Evolutionary conservation across 2,329 filamentous ascomycete genomes (phyloP).

Genomic region (Graphilbum ipis-grandicollis): DNA sequence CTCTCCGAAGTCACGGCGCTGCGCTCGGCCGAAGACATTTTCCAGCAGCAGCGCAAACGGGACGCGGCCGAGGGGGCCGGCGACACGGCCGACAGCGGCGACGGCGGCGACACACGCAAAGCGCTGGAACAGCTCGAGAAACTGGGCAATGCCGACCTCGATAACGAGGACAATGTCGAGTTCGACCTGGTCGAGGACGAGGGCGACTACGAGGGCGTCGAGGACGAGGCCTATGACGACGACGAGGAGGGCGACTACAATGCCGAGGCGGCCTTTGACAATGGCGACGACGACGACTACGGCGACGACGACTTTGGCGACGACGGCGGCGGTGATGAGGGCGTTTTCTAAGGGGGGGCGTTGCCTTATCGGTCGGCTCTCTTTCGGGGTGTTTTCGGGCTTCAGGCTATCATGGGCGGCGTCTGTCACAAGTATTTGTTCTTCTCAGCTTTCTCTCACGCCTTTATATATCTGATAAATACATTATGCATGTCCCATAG

Average conservation of each 20-base stretch:
- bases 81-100: constrained; percentile 10
- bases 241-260: constrained; percentile 44
- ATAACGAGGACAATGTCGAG: constrained; percentile 18
- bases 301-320: constrained; percentile 31
- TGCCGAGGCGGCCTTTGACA: constrained; percentile 43
- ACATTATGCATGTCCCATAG: no score
- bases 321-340: constrained; percentile 22
- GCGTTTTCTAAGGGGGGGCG: constrained; percentile 8
- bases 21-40: constrained; percentile 33
- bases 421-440: no score
- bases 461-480: no score
- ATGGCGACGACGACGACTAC: constrained; percentile 32
- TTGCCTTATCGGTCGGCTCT: no score
- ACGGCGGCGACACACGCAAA: constrained; percentile 12
- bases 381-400: no score
- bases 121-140: constrained; percentile 27
- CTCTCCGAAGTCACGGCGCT: constrained; percentile 29
- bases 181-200: constrained; percentile 30
- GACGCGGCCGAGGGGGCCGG: constrained; percentile 13
- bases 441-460: no score
- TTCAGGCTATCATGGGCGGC: no score
- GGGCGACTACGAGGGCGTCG: constrained; percentile 28
- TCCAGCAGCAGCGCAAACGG: constrained; percentile 23
- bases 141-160: constrained; percentile 23
- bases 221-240: constrained; percentile 35